Percentiles rank a stretch among this genome's conserved stretches.
These are phyloP conservation scores for Crithidia acanthocephali DNA, from an alignment of 208 protist species.

Conservation along the genomic window DNA sequence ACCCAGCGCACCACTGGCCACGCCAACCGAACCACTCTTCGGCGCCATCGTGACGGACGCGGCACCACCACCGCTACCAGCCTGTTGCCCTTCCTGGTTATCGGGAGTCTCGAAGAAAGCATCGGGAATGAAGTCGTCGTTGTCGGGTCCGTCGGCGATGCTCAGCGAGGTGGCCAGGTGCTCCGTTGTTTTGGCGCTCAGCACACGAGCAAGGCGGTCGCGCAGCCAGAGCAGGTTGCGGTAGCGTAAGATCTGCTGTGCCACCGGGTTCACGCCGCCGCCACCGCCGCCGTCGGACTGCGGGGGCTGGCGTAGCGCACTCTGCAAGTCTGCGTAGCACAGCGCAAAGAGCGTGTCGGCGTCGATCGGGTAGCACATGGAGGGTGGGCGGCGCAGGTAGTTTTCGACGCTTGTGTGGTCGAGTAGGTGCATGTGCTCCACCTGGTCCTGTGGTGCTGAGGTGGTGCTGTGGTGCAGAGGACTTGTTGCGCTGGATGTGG, in stretches of 20 bases:
- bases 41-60: background rate
- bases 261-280: constrained; percentile 25
- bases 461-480: background rate
- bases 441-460: background rate
- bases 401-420: constrained; percentile 5
- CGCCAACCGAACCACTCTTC: background rate
- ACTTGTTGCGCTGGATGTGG: background rate
- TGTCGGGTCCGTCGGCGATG: constrained; percentile 41
- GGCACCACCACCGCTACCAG: background rate
- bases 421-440: background rate
- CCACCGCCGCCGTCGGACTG: background rate
- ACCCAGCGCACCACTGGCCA: background rate
- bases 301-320: constrained; percentile 2
- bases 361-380: constrained; percentile 42
- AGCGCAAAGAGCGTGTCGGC: constrained; percentile 29
- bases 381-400: constrained; percentile 29
- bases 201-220: constrained; percentile 42
- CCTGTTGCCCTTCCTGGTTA: background rate
- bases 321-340: constrained; percentile 41
- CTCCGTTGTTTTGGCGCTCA: constrained; percentile 39
- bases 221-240: constrained; percentile 73
- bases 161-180: constrained; percentile 39
- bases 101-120: constrained; percentile 32
- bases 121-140: constrained; percentile 65
- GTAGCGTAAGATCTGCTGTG: constrained; percentile 43